A percentile compares a stretch with the other conserved stretches of the same genome.
phyloP scores from a whole-genome alignment of 2,329 filamentous ascomycete genomes.

The Pseudocercospora ulei region DNA sequence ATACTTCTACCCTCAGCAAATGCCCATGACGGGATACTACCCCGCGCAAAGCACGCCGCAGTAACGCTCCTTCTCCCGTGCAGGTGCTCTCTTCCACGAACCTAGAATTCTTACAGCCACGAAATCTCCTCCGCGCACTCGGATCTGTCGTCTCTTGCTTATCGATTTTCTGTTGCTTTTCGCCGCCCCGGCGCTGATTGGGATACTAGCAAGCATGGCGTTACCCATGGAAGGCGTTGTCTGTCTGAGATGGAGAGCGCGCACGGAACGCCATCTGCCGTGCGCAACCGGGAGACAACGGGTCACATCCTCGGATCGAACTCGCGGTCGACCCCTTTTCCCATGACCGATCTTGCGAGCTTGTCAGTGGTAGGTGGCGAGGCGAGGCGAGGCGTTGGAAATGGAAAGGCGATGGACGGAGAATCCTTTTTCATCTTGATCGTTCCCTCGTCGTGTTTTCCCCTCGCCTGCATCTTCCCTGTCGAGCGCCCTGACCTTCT shows the following conservation, averaged over 20 bases:
- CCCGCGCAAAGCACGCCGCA: slow-evolving; percentile 17
- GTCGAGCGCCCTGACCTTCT: too few species aligned
- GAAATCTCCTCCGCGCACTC: slow-evolving; percentile 7
- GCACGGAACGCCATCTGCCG: slow-evolving; percentile 4
- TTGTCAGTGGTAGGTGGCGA: too few species aligned
- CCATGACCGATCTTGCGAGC: too few species aligned
- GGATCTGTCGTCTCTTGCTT: slow-evolving; percentile 1
- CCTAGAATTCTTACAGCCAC: neutral
- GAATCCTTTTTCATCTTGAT: too few species aligned
- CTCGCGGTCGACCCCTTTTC: too few species aligned
- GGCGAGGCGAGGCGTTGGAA: too few species aligned
- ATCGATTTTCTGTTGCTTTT: slow-evolving; percentile 11
- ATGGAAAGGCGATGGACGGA: too few species aligned
- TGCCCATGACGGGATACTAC: slow-evolving; percentile 21
- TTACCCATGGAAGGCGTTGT: slow-evolving; percentile 9
- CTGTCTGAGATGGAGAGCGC: too few species aligned
- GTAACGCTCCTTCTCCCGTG: slow-evolving; percentile 5
- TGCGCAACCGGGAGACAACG: too few species aligned
- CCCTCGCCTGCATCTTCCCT: too few species aligned
- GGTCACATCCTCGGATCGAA: too few species aligned
- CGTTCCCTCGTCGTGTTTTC: too few species aligned
- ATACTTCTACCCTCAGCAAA: slow-evolving; percentile 25
- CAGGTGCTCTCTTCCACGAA: slow-evolving; percentile 2
- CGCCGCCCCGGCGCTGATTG: slow-evolving; percentile 12
- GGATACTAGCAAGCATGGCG: slow-evolving; percentile 21